Conservation (phyloP, 768 basidiomycete species). For the Amanita pallidorosea region DNA sequence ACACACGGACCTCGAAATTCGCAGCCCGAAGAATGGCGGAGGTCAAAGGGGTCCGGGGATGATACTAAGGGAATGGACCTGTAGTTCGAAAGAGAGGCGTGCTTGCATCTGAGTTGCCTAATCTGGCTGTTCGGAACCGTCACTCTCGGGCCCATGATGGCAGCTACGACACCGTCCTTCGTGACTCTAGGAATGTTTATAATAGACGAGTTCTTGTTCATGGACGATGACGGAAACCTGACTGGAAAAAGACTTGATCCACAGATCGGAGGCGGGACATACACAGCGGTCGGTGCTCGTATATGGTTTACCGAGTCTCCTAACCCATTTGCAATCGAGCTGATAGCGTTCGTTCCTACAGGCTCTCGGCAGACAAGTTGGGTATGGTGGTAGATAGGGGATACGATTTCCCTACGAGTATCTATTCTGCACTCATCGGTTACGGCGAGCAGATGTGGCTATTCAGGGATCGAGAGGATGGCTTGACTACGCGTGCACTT, state of each 20-base stretch:
- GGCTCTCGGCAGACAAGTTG: conserved; percentile 51
- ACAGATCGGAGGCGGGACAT: conserved; percentile 84
- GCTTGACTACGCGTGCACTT: conserved; percentile 57
- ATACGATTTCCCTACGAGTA: conserved; percentile 53
- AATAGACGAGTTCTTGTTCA: conserved; percentile 67
- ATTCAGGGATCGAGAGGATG: conserved; percentile 47
- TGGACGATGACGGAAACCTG: conserved; percentile 42
- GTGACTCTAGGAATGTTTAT: conserved; percentile 90
- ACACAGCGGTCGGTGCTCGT: conserved; percentile 70
- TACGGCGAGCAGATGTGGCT: conserved; percentile 75
- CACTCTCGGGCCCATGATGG: too few relatives aligned
- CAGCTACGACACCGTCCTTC: conserved; percentile 16
- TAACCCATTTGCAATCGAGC: neutral
- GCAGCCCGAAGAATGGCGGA: conserved; percentile 73
- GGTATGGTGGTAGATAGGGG: conserved; percentile 86
- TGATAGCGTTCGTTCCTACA: conserved; percentile 14
- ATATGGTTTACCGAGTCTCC: conserved; percentile 46
- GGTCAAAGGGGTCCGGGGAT: conserved; percentile 72
- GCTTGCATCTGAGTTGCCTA: too few relatives aligned
- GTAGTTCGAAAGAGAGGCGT: too few relatives aligned
- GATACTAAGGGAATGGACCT: too few relatives aligned
- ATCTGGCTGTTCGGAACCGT: too few relatives aligned
- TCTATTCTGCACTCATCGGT: conserved; percentile 41
- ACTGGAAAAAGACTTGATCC: conserved; percentile 33
- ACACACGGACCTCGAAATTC: conserved; percentile 52